A percentile compares a stretch with the other conserved stretches of the same genome.
Conservation (phyloP, 306 rosid genomes). For the Benincasa hispida region DNA sequence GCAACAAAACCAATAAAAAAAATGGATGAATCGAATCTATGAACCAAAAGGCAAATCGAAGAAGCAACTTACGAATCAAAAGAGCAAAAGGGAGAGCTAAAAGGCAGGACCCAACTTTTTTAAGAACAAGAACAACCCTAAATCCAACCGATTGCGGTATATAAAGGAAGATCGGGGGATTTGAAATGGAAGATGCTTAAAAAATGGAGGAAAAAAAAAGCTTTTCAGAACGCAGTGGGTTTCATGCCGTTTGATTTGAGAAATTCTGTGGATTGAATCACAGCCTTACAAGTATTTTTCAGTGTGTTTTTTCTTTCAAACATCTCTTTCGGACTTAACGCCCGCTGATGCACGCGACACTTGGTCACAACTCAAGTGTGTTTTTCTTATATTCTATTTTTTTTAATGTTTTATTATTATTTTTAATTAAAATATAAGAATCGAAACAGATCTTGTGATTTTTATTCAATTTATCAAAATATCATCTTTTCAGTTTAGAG, state of each 20-base stretch:
- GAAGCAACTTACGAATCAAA: neutral
- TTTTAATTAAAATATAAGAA: too few relatives aligned
- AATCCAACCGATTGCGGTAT: neutral
- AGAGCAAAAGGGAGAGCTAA: neutral
- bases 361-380: neutral
- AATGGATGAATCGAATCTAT: neutral
- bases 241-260: slow-evolving; percentile 7
- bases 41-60: neutral
- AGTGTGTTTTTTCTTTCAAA: neutral
- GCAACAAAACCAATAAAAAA: neutral
- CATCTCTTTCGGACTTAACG: neutral
- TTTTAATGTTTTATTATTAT: too few relatives aligned
- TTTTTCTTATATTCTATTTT: neutral
- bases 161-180: neutral
- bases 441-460: too few relatives aligned
- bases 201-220: neutral
- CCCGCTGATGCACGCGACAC: neutral
- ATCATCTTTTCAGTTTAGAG: too few relatives aligned
- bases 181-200: neutral
- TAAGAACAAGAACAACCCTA: neutral
- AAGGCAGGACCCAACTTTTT: neutral
- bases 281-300: slow-evolving; percentile 2
- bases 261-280: neutral
- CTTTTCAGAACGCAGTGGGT: neutral
- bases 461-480: too few relatives aligned